Conservation (phyloP, 805 yeast species). For the Lachancea kluyveri region DNA sequence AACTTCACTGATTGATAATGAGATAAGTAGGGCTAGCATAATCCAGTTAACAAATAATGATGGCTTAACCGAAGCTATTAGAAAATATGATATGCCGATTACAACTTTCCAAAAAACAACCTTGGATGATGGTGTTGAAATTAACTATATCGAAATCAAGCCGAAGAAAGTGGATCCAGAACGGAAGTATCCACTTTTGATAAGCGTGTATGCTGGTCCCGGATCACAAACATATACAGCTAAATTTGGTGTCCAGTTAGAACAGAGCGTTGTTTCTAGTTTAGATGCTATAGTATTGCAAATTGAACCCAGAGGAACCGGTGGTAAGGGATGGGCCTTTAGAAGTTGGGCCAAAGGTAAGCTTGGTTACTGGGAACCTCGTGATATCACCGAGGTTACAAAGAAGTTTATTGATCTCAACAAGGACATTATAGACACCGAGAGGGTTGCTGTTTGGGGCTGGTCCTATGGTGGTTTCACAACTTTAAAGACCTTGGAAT, state of each 20-base stretch:
- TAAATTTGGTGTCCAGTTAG: slow-evolving; percentile 45
- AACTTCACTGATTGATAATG: slow-evolving; percentile 5
- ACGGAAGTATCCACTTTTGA: slow-evolving; percentile 55
- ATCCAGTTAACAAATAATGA: slow-evolving; percentile 13
- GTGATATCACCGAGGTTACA: slow-evolving; percentile 53
- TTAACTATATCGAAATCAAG: slow-evolving; percentile 54
- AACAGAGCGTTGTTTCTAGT: slow-evolving; percentile 51
- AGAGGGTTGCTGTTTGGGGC: slow-evolving; percentile 71
- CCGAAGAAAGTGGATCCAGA: slow-evolving; percentile 50
- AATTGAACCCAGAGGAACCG: slow-evolving; percentile 80
- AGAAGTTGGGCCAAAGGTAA: slow-evolving; percentile 48
- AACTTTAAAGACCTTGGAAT: slow-evolving; percentile 67
- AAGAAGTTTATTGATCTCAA: slow-evolving; percentile 41
- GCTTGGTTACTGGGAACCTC: slow-evolving; percentile 73
- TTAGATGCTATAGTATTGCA: slow-evolving; percentile 56
- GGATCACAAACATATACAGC: slow-evolving; percentile 58
- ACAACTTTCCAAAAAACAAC: slow-evolving; percentile 34
- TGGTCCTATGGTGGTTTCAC: slow-evolving; percentile 86
- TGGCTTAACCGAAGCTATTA: slow-evolving; percentile 14
- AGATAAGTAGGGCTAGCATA: slow-evolving; percentile 2
- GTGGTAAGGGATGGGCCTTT: slow-evolving; percentile 68
- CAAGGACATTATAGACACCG: slow-evolving; percentile 40
- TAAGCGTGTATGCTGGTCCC: slow-evolving; percentile 75
- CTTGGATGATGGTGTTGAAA: slow-evolving; percentile 33
- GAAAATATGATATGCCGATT: slow-evolving; percentile 42